Evolutionary conservation across 345 rosid genomes (phyloP).

Genomic region (Erodium maritimum): DNA sequence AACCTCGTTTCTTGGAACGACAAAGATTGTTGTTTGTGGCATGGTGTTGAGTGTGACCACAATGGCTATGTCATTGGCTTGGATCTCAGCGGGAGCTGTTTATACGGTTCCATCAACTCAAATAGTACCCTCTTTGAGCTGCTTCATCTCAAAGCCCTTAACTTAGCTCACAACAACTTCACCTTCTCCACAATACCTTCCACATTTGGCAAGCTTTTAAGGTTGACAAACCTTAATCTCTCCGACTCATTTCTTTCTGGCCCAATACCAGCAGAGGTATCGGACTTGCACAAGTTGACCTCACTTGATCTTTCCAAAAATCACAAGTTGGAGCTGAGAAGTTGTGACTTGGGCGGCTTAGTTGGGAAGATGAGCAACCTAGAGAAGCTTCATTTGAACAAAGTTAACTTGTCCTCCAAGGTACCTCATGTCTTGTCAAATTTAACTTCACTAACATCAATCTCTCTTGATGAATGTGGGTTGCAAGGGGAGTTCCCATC

Average conservation of each 20-base stretch:
- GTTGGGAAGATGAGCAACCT: slow-evolving; percentile 7
- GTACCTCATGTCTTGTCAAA: slow-evolving; percentile 1
- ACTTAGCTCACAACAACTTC: neutral
- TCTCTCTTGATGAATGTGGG: neutral
- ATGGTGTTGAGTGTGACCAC: slow-evolving; percentile 4
- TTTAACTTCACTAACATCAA: slow-evolving; percentile 7
- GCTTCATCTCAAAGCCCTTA: slow-evolving; percentile 3
- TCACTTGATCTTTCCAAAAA: slow-evolving; percentile 15
- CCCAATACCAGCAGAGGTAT: slow-evolving; percentile 12
- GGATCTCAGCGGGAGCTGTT: neutral
- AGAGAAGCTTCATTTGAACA: slow-evolving; percentile 6
- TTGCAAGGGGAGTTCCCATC: slow-evolving; percentile 8
- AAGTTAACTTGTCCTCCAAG: neutral
- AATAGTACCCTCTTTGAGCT: slow-evolving; percentile 2
- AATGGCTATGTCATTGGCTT: slow-evolving; percentile 2
- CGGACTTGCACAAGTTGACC: slow-evolving; percentile 9
- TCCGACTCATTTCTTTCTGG: slow-evolving; percentile 7
- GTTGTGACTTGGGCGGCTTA: neutral
- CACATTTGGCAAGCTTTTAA: neutral
- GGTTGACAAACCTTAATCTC: slow-evolving; percentile 10
- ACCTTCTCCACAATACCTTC: neutral
- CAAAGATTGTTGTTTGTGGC: neutral
- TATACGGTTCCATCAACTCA: slow-evolving; percentile 4
- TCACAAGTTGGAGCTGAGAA: neutral
- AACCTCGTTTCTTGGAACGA: neutral